phyloP scores from a whole-genome alignment of 306 rosid species.

The Glycyrrhiza uralensis region DNA sequence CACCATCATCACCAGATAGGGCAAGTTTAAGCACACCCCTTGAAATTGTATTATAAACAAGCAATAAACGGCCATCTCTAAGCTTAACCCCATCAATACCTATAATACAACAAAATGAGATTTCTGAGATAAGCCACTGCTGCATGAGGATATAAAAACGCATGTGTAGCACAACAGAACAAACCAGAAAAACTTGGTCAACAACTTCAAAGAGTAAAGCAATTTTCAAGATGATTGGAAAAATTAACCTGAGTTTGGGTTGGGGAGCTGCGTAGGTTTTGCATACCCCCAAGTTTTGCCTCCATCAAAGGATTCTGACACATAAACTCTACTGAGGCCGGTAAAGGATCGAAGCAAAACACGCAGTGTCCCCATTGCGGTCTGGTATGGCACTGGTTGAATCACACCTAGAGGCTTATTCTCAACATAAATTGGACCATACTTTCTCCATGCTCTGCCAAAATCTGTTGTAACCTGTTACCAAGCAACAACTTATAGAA shows the following conservation, averaged over 20 bases:
- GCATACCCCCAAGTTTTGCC: constrained; percentile 77
- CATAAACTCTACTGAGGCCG: constrained; percentile 52
- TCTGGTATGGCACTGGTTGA: constrained; percentile 88
- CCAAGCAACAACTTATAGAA: constrained; percentile 17
- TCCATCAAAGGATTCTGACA: constrained; percentile 79
- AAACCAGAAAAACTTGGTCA: not conserved
- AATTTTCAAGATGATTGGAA: constrained; percentile 24
- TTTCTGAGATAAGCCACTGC: not conserved
- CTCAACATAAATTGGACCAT: constrained; percentile 72
- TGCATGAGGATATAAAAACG: constrained; percentile 12
- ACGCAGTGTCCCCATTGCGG: constrained; percentile 69
- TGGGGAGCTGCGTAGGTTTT: constrained; percentile 69
- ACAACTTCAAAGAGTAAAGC: not conserved
- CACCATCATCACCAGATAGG: constrained; percentile 79
- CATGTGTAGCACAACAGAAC: not conserved
- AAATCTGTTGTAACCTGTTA: constrained; percentile 66
- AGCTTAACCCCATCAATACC: constrained; percentile 94
- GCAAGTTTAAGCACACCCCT: constrained; percentile 88
- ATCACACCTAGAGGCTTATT: constrained; percentile 70
- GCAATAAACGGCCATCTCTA: constrained; percentile 60
- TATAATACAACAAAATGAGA: constrained; percentile 23
- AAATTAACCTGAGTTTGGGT: constrained; percentile 84
- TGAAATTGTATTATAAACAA: constrained; percentile 61
- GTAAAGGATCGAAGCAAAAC: constrained; percentile 76
- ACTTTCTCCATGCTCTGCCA: constrained; percentile 74